Conservation (phyloP, 257 asterid species). For the Scutellaria baicalensis region DNA sequence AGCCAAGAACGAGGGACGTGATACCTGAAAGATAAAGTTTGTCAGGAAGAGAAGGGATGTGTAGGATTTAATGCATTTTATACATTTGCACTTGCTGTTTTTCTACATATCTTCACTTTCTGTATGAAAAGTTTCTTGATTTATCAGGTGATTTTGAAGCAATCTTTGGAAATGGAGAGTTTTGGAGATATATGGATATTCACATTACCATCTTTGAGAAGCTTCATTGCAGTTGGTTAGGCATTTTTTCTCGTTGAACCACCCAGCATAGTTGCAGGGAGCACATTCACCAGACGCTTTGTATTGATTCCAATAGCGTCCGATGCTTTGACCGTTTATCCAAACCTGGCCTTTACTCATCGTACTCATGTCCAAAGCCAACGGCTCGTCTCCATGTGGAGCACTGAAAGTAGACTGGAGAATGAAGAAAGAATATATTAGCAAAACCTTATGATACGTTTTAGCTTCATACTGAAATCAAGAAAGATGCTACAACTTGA, state of each 20-base stretch:
- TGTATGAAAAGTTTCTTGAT: too few relatives aligned
- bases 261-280: constrained; percentile 79
- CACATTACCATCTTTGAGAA: constrained; percentile 77
- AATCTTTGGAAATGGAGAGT: background rate
- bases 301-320: constrained; percentile 79
- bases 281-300: constrained; percentile 69
- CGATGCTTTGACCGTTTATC: constrained; percentile 90
- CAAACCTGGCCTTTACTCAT: constrained; percentile 98
- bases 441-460: background rate
- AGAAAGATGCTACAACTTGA: background rate
- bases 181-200: background rate
- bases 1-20: constrained; percentile 97
- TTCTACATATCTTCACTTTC: too few relatives aligned
- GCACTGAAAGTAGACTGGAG: constrained; percentile 76
- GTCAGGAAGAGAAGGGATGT: too few relatives aligned
- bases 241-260: constrained; percentile 68
- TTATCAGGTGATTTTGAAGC: too few relatives aligned
- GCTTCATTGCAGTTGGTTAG: constrained; percentile 75
- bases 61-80: too few relatives aligned
- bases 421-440: background rate
- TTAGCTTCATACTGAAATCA: background rate
- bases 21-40: constrained; percentile 43
- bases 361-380: constrained; percentile 84
- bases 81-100: too few relatives aligned
- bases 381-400: constrained; percentile 76